Conservation (phyloP, 2,329 filamentous ascomycete species). For the Colletotrichum salicis region DNA sequence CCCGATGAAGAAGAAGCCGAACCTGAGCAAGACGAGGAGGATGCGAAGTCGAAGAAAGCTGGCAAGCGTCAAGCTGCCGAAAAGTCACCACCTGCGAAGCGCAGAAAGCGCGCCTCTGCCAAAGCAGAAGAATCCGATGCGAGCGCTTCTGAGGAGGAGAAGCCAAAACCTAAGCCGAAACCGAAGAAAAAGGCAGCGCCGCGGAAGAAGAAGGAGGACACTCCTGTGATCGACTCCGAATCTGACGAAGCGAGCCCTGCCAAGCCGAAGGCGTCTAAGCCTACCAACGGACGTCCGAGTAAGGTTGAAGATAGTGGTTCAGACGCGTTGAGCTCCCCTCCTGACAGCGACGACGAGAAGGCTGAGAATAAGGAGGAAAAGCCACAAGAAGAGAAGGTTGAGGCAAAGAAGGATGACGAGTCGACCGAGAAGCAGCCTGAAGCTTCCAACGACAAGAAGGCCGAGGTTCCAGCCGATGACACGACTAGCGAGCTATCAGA, state of each 20-base stretch:
- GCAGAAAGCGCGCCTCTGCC: slow-evolving; percentile 49
- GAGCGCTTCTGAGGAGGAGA: slow-evolving; percentile 39
- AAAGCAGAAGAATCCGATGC: slow-evolving; percentile 45
- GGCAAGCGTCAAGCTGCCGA: slow-evolving; percentile 50
- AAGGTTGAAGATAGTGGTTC: slow-evolving; percentile 30
- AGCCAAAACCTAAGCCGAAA: slow-evolving; percentile 35
- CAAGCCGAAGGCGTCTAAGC: slow-evolving; percentile 36
- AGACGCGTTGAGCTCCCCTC: slow-evolving; percentile 18
- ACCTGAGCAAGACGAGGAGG: slow-evolving; percentile 11
- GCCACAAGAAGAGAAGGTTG: slow-evolving; percentile 36
- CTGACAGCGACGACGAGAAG: slow-evolving; percentile 38
- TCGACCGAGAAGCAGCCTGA: slow-evolving; percentile 13
- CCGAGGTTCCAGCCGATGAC: slow-evolving; percentile 17
- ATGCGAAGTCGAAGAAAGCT: slow-evolving; percentile 42
- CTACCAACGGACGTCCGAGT: slow-evolving; percentile 20
- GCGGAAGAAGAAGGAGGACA: slow-evolving; percentile 42
- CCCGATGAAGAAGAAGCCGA: not conserved
- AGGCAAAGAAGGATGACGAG: slow-evolving; percentile 10
- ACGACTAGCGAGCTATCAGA: slow-evolving; percentile 69
- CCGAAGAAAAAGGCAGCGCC: slow-evolving; percentile 41
- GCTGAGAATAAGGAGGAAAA: slow-evolving; percentile 31
- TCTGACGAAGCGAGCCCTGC: slow-evolving; percentile 42
- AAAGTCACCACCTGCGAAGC: slow-evolving; percentile 49
- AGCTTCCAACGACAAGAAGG: slow-evolving; percentile 20
- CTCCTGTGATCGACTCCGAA: slow-evolving; percentile 41